Base-by-base conservation (phyloP, 805 yeast species). In the Kregervanrija fluxuum region DNA sequence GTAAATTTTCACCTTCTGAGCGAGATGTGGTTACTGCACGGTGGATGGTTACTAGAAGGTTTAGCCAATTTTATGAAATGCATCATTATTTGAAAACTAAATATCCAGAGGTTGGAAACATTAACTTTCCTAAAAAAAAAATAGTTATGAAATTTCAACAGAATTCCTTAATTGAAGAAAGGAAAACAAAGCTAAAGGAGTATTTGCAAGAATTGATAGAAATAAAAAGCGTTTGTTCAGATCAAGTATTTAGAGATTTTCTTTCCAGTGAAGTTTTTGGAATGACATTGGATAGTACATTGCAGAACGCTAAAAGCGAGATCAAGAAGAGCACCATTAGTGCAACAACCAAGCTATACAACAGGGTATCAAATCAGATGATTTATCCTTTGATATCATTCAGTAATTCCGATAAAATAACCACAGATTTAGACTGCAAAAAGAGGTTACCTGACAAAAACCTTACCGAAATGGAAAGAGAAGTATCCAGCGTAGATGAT, bases 41-140 rank as follows among this genome's bases (percentile, higher is more conserved):
- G 0, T 91, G 97, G 97, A 79, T 86, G 43, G 85, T 89, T n/a
- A 91, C 95, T 0, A 67, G 96, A 52, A 69, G 98, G 46, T 90
- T 80, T 57, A 85, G 85, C 53, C 96, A 91, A 57, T 90, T 90
- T 60, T 80, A 72, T 62, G 76, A 74, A 49, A 67, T 90, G 32
- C 80, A 90, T 56, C 78, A 77, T 48, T 79, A 84, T 49, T 64
- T 90, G 52, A 76, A 71, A 45, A 60, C 61, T 2, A 67, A 64
- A 37, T 82, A 79, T 52, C 73, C 79, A 0, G 67, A 64, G 38
- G 79, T 82, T 2, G 62, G 67, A 5, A 59, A 58, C 2, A 53
- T 82, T 12, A 73, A 68, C 39, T 75, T 77, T 62, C 82, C 89
- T 37, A 81, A 79, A 49, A 68, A 81, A 40, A 74, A 78, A 32